Evolutionary conservation across 2,329 filamentous ascomycete species (phyloP), one percentile per base, ranked within the genome.

Genomic region (Exophiala xenobiotica): DNA sequence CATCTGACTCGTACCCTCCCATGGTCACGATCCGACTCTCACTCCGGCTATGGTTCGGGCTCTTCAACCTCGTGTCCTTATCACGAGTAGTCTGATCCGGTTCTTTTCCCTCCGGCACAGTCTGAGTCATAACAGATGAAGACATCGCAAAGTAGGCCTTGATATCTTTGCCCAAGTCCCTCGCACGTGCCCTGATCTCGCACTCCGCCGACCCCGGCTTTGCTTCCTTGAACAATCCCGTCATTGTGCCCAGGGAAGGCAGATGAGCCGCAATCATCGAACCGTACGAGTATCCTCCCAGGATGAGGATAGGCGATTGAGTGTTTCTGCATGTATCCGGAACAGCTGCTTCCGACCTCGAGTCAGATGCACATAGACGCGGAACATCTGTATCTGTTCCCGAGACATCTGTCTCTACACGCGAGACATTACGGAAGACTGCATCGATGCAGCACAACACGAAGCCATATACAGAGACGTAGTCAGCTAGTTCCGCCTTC

Each of bases 231-330:
- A 93, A 90, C 1, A 78, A 69, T 1, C 75, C 67, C 19, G 89
- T 69, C 22, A 95, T 80, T 0, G 75, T 68, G 8, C 74, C 67
- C 27, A 85, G 54, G 6, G 67, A 57, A 0, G 90, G 88, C 0
- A 95, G 77, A 51, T 86, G 82, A 0, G 80, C 83, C 2, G 89
- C 83, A 31, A 97, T 81, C 64, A 96, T 79, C 3, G 90, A 88
- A 37, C 93, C 93, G 67, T 96, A 96, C 0, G 90, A 96, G 67
- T 96, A 96, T 9, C 91, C 91, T 1, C 80, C 86, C 5, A 93
- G 74, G 4, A 96, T 61, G 0, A 85, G 56, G 1, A 53, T 2
- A 84, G 64, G 41, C 75, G 49, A 2, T 68, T 70, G 19, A 11
- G 19, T 12, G 14, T 12, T 23, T n/a, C 18, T 24, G 38, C 2